A percentile compares a stretch with the other conserved stretches of the same genome.
phyloP scores from a whole-genome alignment of 345 rosid species.

The Aegle marmelos region DNA sequence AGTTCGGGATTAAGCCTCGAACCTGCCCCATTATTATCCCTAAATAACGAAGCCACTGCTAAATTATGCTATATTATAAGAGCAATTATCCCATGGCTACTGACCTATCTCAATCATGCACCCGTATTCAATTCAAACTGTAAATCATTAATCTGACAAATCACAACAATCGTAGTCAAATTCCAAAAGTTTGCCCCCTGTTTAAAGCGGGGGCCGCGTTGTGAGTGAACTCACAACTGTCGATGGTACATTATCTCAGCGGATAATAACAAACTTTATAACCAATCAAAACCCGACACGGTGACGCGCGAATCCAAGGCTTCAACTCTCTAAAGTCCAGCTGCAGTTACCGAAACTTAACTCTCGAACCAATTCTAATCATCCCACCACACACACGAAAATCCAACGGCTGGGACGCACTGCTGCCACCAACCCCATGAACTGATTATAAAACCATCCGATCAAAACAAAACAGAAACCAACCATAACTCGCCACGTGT shows the following conservation, averaged over 20 bases:
- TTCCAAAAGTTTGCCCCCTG: neutral
- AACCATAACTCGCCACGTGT: conserved; percentile 36
- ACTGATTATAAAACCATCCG: conserved; percentile 25
- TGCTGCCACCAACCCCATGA: conserved; percentile 30
- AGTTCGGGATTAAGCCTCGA: too few species aligned
- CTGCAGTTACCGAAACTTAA: conserved; percentile 32
- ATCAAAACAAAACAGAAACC: conserved; percentile 18
- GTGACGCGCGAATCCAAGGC: conserved; percentile 8
- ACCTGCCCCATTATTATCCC: too few species aligned
- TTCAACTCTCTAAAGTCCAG: neutral
- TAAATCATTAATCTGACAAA: neutral
- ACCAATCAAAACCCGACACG: conserved; percentile 13
- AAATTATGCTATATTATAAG: neutral
- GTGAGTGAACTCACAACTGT: neutral
- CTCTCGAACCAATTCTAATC: neutral
- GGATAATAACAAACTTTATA: neutral
- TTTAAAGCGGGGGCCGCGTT: neutral
- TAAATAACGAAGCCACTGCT: too few species aligned
- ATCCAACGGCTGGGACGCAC: conserved; percentile 53
- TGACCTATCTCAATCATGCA: neutral
- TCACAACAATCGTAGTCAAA: neutral
- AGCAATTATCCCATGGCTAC: neutral
- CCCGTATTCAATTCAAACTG: neutral
- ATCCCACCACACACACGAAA: neutral
- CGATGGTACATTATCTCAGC: conserved; percentile 16